Evolutionary conservation across 305 asterid species (phyloP).

Genomic region (Ajuga reptans): DNA sequence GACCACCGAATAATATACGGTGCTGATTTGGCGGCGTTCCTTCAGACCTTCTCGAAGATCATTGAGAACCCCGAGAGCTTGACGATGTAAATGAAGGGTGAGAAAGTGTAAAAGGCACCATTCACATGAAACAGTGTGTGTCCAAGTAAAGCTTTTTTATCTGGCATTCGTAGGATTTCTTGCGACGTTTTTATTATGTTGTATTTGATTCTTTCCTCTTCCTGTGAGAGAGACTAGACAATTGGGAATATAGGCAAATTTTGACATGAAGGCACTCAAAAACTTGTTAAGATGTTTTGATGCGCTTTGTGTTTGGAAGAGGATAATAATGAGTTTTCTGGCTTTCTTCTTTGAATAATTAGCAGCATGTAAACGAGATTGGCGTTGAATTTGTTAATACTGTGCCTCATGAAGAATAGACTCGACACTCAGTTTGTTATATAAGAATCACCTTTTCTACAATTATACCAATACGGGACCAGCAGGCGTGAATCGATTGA

Average conservation of each 20-base stretch:
- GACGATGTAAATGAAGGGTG: slow-evolving; percentile 56
- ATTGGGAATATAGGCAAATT: slow-evolving; percentile 10
- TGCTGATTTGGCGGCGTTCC: slow-evolving; percentile 89
- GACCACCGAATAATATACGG: slow-evolving; percentile 86
- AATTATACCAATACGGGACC: too few relatives aligned
- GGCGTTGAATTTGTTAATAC: not conserved
- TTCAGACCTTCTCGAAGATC: slow-evolving; percentile 69
- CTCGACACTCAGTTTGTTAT: too few relatives aligned
- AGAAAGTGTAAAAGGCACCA: slow-evolving; percentile 13
- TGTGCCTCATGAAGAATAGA: too few relatives aligned
- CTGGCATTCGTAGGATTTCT: slow-evolving; percentile 7
- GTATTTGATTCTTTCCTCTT: slow-evolving; percentile 7
- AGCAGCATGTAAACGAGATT: not conserved
- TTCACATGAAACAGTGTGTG: not conserved
- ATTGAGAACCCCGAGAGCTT: slow-evolving; percentile 78
- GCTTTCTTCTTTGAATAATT: not conserved
- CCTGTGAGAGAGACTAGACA: not conserved
- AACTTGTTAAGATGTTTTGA: not conserved
- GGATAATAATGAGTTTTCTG: not conserved
- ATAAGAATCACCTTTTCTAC: too few relatives aligned
- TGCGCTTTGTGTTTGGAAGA: slow-evolving; percentile 2
- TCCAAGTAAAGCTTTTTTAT: slow-evolving; percentile 10
- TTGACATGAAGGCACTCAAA: not conserved
- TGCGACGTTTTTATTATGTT: slow-evolving; percentile 2
- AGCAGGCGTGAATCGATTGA: too few relatives aligned